These are phyloP conservation scores for Metschnikowia rubicola DNA, from an alignment of 805 yeast genomes.

Conservation along the genomic window DNA sequence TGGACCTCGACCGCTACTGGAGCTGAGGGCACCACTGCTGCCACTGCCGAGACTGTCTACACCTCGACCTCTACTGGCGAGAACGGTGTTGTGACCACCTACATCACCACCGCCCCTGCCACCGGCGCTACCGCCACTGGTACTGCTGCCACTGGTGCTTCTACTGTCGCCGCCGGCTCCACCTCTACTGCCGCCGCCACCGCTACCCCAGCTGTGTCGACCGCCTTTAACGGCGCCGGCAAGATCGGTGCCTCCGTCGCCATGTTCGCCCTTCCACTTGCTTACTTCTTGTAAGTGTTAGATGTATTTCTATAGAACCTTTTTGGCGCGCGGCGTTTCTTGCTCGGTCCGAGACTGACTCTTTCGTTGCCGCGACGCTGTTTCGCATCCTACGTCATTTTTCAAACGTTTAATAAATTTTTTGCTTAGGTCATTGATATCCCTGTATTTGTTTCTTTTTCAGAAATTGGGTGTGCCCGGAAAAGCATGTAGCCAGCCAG, in stretches of 20 bases:
- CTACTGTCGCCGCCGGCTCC: not conserved
- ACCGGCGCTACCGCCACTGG: not conserved
- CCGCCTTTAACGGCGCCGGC: slow-evolving; percentile 17
- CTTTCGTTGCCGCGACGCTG: not conserved
- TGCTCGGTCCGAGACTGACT: not conserved
- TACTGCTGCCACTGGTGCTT: not conserved
- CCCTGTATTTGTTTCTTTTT: too few relatives aligned
- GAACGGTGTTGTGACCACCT: not conserved
- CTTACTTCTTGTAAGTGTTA: slow-evolving; percentile 30
- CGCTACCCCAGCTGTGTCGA: slow-evolving; percentile 8
- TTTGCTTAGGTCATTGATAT: not conserved
- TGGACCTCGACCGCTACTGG: slow-evolving; percentile 1
- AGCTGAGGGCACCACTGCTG: not conserved
- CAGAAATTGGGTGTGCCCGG: too few relatives aligned
- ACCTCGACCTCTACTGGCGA: not conserved
- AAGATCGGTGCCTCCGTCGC: slow-evolving; percentile 27
- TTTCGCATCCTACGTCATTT: not conserved
- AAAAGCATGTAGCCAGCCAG: too few relatives aligned
- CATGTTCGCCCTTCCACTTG: slow-evolving; percentile 31
- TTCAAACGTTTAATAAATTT: not conserved
- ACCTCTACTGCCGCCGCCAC: not conserved
- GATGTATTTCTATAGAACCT: too few relatives aligned
- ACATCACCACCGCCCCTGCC: not conserved
- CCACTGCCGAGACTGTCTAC: not conserved
- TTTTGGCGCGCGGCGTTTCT: not conserved